Conservation (phyloP, 371 early-diverging fungal genomes). For the Apophysomyces ossiformis region DNA sequence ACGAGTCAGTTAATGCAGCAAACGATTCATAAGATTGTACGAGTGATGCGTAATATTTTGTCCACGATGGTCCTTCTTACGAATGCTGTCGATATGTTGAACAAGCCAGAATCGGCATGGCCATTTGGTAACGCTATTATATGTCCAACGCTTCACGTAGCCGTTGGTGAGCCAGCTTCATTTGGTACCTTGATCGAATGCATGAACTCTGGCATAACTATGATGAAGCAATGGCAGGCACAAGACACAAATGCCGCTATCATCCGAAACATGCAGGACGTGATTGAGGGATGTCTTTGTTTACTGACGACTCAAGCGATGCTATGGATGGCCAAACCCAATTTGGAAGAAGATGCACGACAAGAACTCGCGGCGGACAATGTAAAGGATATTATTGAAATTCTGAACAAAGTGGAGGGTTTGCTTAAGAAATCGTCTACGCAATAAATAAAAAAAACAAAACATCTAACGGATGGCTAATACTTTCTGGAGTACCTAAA, state of each 20-base stretch:
- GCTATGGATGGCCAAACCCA: conserved; percentile 46
- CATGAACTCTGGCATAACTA: conserved; percentile 27
- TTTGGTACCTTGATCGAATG: conserved; percentile 45
- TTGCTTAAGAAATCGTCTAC: conserved; percentile 15
- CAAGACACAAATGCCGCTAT: background rate
- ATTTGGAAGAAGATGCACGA: conserved; percentile 22
- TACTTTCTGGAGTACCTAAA: too few species aligned
- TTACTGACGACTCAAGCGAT: conserved; percentile 36
- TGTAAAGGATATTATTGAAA: conserved; percentile 31
- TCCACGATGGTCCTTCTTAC: conserved; percentile 29
- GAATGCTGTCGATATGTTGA: conserved; percentile 26
- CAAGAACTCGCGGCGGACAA: conserved; percentile 34
- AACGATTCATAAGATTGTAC: conserved; percentile 16
- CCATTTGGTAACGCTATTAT: conserved; percentile 45
- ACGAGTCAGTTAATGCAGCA: conserved; percentile 24
- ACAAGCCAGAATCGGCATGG: conserved; percentile 26
- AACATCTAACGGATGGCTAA: too few species aligned
- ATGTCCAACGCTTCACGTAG: conserved; percentile 27
- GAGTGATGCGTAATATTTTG: conserved; percentile 27
- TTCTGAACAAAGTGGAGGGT: conserved; percentile 19
- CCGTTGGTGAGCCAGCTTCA: conserved; percentile 19
- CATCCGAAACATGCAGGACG: conserved; percentile 15
- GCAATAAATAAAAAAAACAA: too few species aligned
- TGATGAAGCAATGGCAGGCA: conserved; percentile 29
- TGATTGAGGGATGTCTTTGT: conserved; percentile 32